A percentile compares a stretch with the other conserved stretches of the same genome.
phyloP scores from a whole-genome alignment of 2,329 filamentous ascomycete genomes.

The Paecilomyces niveus region DNA sequence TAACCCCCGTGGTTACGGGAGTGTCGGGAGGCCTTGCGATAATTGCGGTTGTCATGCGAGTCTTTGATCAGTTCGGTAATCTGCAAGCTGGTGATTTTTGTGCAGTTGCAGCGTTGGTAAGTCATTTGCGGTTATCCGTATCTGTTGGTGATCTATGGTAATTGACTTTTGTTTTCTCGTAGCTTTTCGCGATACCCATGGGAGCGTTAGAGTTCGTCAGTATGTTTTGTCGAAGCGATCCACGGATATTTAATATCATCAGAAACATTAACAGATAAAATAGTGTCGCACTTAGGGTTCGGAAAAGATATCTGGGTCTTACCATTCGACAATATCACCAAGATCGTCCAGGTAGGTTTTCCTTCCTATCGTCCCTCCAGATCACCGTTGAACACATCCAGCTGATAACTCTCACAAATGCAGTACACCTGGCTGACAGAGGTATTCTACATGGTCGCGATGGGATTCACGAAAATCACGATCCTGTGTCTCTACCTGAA shows the following conservation, averaged over 20 bases:
- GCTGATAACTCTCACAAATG: not conserved
- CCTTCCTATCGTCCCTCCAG: not conserved
- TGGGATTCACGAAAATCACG: conserved; percentile 45
- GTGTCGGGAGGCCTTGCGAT: conserved; percentile 6
- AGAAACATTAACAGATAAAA: not conserved
- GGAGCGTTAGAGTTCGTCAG: conserved; percentile 7
- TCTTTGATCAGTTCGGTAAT: conserved; percentile 1
- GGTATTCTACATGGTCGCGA: conserved; percentile 41
- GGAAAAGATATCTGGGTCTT: not conserved
- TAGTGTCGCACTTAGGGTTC: not conserved
- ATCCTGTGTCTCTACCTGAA: conserved; percentile 51
- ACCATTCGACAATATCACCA: not conserved
- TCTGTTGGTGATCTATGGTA: not conserved
- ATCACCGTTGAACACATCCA: not conserved
- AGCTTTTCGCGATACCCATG: conserved; percentile 8
- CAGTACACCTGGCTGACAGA: conserved; percentile 19
- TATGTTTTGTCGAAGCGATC: not conserved
- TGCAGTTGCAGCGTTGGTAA: not conserved
- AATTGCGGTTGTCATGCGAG: conserved; percentile 5
- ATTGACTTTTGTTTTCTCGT: not conserved
- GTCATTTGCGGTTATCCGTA: not conserved
- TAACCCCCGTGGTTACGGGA: conserved; percentile 2
- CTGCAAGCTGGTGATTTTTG: not conserved
- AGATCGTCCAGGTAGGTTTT: not conserved
- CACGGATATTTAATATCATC: not conserved